Conservation (phyloP, 208 protist species). For the Trichomonas tenax region DNA sequence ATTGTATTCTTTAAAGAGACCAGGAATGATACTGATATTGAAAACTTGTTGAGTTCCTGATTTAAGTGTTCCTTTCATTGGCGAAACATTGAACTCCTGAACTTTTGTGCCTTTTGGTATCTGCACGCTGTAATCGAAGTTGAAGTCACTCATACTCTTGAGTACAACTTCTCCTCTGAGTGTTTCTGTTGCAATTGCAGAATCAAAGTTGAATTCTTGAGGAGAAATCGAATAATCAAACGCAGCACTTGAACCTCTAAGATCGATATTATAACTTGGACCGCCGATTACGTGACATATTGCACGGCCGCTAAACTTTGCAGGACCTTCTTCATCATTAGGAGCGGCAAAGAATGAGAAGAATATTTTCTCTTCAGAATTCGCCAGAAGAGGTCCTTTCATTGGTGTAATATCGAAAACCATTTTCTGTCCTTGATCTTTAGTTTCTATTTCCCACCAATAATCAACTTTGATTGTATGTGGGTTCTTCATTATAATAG, state of each 20-base stretch:
- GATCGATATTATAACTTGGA: neutral
- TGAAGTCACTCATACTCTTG: neutral
- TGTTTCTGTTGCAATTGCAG: no score
- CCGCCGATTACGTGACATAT: constrained; percentile 3
- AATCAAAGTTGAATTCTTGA: neutral
- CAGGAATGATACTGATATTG: neutral
- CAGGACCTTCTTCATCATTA: neutral
- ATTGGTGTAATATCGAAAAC: constrained; percentile 1
- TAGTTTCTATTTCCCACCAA: neutral
- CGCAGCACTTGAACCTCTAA: neutral
- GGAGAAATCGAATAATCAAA: neutral
- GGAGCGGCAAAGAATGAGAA: neutral
- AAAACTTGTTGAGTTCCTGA: neutral
- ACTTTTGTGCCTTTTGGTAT: neutral
- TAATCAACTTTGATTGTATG: neutral
- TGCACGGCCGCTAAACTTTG: neutral
- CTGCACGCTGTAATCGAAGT: neutral
- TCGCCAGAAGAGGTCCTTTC: neutral
- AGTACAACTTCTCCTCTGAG: neutral
- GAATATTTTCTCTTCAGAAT: neutral
- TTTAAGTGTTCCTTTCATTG: neutral
- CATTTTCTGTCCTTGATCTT: neutral
- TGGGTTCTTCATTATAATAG: neutral
- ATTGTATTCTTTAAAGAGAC: neutral
- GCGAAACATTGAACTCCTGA: neutral